phyloP scores from a whole-genome alignment of 208 protist species.

The Leishmania tarentolae region DNA sequence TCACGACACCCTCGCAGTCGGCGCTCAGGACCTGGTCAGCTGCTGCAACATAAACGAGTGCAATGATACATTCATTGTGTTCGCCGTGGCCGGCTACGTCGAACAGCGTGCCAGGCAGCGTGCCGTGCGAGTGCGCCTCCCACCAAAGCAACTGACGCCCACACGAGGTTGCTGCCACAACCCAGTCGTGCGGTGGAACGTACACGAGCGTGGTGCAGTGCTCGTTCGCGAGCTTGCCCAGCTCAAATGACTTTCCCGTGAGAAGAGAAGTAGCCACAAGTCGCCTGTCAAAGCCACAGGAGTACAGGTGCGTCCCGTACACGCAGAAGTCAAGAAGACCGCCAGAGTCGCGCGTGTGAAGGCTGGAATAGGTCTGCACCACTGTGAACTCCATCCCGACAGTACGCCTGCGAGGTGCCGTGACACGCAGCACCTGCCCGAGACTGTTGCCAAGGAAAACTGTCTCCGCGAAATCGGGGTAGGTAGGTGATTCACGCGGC shows the following conservation, averaged over 20 bases:
- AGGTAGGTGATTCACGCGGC: conserved; percentile 42
- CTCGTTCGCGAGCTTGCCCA: conserved; percentile 17
- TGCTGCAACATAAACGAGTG: conserved; percentile 52
- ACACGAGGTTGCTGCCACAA: conserved; percentile 39
- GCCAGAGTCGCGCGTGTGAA: conserved; percentile 54
- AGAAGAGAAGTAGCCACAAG: conserved; percentile 48
- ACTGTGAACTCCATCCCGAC: conserved; percentile 35
- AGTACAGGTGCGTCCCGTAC: conserved; percentile 45
- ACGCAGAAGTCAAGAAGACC: conserved; percentile 75
- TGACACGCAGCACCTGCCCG: conserved; percentile 50
- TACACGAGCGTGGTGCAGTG: conserved; percentile 30
- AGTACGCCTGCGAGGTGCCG: conserved; percentile 35
- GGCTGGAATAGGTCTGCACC: conserved; percentile 28
- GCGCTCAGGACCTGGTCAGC: conserved; percentile 71
- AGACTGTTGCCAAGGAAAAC: conserved; percentile 62
- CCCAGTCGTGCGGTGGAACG: conserved; percentile 14
- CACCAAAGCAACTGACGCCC: conserved; percentile 47
- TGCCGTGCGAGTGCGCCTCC: conserved; percentile 50
- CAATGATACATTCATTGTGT: conserved; percentile 45
- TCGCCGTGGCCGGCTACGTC: conserved; percentile 32
- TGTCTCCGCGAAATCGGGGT: conserved; percentile 22
- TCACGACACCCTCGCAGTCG: conserved; percentile 67
- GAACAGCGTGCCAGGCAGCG: conserved; percentile 43
- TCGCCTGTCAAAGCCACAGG: conserved; percentile 65
- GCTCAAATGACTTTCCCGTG: conserved; percentile 31